Evolutionary conservation across 1,284 basidiomycete genomes (phyloP).

Genomic region (Laetiporus sulphureus): DNA sequence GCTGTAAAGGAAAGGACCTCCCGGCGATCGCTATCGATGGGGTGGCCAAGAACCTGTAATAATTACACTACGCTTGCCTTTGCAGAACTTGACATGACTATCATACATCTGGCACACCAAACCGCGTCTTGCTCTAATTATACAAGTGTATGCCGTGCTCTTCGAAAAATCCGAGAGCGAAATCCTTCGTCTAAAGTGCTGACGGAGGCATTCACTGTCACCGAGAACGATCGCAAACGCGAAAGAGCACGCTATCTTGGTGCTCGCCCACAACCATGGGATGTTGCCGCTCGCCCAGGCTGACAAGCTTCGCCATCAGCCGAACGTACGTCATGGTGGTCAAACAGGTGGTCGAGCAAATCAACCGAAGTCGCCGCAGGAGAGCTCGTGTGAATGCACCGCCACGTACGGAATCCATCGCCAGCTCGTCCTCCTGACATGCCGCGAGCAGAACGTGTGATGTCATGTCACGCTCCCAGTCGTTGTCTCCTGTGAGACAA

Average conservation of each 20-base stretch:
- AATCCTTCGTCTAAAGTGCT: too few relatives aligned
- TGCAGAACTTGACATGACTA: too few relatives aligned
- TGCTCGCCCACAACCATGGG: conserved; percentile 11
- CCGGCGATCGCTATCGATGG: too few relatives aligned
- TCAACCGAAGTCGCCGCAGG: neutral
- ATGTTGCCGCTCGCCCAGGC: conserved; percentile 8
- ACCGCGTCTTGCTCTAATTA: too few relatives aligned
- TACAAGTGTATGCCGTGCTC: too few relatives aligned
- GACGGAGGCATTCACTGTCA: too few relatives aligned
- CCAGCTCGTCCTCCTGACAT: conserved; percentile 7
- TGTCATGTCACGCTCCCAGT: conserved; percentile 1
- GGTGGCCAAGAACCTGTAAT: too few relatives aligned
- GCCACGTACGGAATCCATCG: neutral
- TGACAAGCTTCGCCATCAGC: neutral
- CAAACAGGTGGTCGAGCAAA: neutral
- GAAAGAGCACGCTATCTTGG: conserved; percentile 7
- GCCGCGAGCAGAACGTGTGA: conserved; percentile 12
- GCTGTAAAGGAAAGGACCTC: too few relatives aligned
- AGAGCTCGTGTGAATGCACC: conserved; percentile 1
- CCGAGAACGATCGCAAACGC: too few relatives aligned
- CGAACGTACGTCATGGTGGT: conserved; percentile 1
- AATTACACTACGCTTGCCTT: too few relatives aligned
- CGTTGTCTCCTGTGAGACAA: neutral
- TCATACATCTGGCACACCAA: too few relatives aligned
- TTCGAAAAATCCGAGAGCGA: too few relatives aligned